Base-by-base conservation (phyloP, 164 flowering plant genomes). In the Kalanchoe fedtschenkoi region DNA sequence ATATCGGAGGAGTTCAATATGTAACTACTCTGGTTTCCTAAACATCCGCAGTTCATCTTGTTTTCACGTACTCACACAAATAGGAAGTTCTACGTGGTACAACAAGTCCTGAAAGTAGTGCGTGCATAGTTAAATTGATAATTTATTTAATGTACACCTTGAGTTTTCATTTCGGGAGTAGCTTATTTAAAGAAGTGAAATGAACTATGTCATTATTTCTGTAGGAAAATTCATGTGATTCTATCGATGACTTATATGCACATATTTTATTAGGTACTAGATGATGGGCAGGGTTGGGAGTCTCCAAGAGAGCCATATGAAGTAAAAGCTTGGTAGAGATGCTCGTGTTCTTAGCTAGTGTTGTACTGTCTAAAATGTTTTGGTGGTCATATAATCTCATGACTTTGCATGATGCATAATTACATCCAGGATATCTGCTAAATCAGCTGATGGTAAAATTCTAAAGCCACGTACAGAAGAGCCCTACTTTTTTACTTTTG, bases 231-330 rank as follows among this genome's bases (percentile, higher is more conserved):
- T 56, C 34, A 57, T 32, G 19, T 16, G 19, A 14, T 30, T 32
- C 58, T 33, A 55, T 26, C n/a, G n/a, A 28, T 17, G 19, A 33
- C 38, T 16, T 55, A 21, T 29, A 17, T 58, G 30, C 13, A 21
- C 1, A 60, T 33, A 17, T 58, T 10, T 71, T 34, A 34, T 57
- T 66, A 92, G 98, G 82, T 87, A 33, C 63, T 82, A 61, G 60
- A 70, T 60, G 99, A 90, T 69, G 99, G 96, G 22, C 79, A 83
- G 69, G 96, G 97, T 19, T 93, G 99, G 99, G 99, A 93, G 77
- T 69, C 88, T 44, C 99, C 99, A 34, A 80, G 97, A 70, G 95
- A 84, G 69, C 99, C 96, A 28, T 93, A 93, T 75, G 99, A 93
- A 88, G 81, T 90, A 39, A 93, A 85, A 77, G 85, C 79, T 53